Evolutionary conservation across 805 yeast genomes (phyloP).

Genomic region (Ogataea salicorniae): DNA sequence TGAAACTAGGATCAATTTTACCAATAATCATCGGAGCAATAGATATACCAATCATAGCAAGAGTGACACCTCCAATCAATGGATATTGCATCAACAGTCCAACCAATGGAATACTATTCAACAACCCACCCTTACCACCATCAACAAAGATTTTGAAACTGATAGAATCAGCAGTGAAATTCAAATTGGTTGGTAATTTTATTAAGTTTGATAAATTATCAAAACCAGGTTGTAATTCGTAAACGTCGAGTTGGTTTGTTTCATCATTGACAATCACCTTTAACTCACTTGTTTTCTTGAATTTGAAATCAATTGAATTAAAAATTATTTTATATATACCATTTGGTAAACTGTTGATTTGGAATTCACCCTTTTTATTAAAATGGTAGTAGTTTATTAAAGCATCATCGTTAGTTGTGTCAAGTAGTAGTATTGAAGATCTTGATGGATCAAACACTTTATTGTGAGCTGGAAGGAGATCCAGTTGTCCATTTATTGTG

Average conservation of each 20-base stretch:
- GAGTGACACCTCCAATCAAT: conserved; percentile 6
- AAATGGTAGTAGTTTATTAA: conserved; percentile 9
- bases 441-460: conserved; percentile 20
- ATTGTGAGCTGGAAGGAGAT: background rate
- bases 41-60: conserved; percentile 8
- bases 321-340: conserved; percentile 14
- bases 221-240: conserved; percentile 8
- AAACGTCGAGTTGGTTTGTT: conserved; percentile 3
- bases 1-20: conserved; percentile 25
- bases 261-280: background rate
- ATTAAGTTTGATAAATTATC: conserved; percentile 1
- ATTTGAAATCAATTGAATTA: conserved; percentile 17
- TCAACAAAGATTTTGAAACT: conserved; percentile 15
- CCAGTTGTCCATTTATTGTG: conserved; percentile 4
- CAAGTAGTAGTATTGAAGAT: conserved; percentile 4
- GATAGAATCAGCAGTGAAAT: conserved; percentile 9
- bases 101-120: conserved; percentile 18
- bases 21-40: conserved; percentile 22
- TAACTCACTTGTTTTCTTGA: conserved; percentile 8
- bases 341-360: conserved; percentile 2
- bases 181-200: conserved; percentile 4
- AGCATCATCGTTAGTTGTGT: background rate
- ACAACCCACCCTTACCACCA: conserved; percentile 4
- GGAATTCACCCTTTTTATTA: conserved; percentile 12
- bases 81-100: conserved; percentile 17